A percentile compares a stretch with the other conserved stretches of the same genome.
Conservation (phyloP, 257 asterid genomes). For the Agastache rugosa region DNA sequence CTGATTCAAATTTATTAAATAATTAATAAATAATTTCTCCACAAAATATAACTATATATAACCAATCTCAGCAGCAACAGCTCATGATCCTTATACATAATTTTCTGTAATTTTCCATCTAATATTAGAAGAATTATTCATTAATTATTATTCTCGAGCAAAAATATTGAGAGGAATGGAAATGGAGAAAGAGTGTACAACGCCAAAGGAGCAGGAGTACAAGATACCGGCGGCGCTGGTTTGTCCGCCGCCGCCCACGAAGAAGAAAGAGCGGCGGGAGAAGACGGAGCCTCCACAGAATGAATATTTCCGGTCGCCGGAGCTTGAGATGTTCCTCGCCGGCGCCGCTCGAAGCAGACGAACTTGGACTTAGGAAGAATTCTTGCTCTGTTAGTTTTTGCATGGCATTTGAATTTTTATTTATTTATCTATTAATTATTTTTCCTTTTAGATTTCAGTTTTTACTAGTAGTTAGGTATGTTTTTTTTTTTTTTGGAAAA, state of each 20-base stretch:
- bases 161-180: constrained; percentile 38
- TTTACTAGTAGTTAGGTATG: not conserved
- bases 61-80: not conserved
- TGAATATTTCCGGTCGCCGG: constrained; percentile 61
- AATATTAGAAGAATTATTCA: not conserved
- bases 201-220: constrained; percentile 62
- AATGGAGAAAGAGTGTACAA: constrained; percentile 58
- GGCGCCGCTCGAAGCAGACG: constrained; percentile 34
- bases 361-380: constrained; percentile 35
- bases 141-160: not conserved
- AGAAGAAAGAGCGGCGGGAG: constrained; percentile 41
- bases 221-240: constrained; percentile 53
- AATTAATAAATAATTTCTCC: not conserved
- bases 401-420: not conserved
- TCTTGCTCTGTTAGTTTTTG: not conserved
- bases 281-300: constrained; percentile 45
- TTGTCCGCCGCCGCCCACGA: constrained; percentile 78
- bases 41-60: constrained; percentile 20
- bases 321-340: constrained; percentile 54
- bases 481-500: too few relatives aligned
- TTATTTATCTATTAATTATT: not conserved
- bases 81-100: constrained; percentile 9
- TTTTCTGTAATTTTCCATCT: not conserved
- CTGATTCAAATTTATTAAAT: not conserved
- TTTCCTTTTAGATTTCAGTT: not conserved